phyloP scores from a whole-genome alignment of 2,329 filamentous ascomycete genomes.

The Ascochyta viciae-villosae region DNA sequence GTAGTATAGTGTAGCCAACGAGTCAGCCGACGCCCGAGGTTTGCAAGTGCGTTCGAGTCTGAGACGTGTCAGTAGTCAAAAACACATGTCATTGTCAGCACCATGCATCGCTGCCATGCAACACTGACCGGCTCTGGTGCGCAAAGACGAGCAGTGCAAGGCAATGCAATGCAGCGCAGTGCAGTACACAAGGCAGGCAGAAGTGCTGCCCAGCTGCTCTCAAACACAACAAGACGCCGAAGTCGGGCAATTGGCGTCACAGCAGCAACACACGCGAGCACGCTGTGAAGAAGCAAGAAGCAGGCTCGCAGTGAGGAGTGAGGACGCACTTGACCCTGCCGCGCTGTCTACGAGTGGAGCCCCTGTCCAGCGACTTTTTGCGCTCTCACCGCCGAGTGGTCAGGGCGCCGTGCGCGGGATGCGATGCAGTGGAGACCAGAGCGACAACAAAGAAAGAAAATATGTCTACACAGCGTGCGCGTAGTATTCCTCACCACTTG shows the following conservation, averaged over 20 bases:
- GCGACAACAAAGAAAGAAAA: slow-evolving; percentile 6
- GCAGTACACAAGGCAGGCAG: neutral
- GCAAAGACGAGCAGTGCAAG: neutral
- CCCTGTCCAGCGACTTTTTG: slow-evolving; percentile 19
- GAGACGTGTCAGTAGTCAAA: neutral
- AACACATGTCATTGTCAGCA: too few relatives aligned
- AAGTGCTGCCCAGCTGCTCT: neutral
- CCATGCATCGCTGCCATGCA: neutral
- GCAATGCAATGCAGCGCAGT: too few relatives aligned
- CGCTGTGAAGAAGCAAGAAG: slow-evolving; percentile 16
- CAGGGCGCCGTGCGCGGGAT: slow-evolving; percentile 18
- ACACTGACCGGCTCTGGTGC: neutral
- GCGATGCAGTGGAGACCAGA: slow-evolving; percentile 2
- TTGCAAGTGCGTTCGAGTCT: neutral
- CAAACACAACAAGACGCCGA: slow-evolving; percentile 7
- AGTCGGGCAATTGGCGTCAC: slow-evolving; percentile 21
- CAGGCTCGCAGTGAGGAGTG: slow-evolving; percentile 3
- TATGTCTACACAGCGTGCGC: neutral
- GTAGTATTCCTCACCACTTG: slow-evolving; percentile 1
- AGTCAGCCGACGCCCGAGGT: slow-evolving; percentile 1
- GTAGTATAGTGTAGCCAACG: neutral
- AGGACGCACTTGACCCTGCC: slow-evolving; percentile 14
- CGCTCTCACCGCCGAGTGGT: slow-evolving; percentile 19
- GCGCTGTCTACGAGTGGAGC: slow-evolving; percentile 11
- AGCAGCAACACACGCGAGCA: slow-evolving; percentile 14